phyloP scores from a whole-genome alignment of 225 moss, liverwort and hornwort genomes.

The Physcomitrium patens region DNA sequence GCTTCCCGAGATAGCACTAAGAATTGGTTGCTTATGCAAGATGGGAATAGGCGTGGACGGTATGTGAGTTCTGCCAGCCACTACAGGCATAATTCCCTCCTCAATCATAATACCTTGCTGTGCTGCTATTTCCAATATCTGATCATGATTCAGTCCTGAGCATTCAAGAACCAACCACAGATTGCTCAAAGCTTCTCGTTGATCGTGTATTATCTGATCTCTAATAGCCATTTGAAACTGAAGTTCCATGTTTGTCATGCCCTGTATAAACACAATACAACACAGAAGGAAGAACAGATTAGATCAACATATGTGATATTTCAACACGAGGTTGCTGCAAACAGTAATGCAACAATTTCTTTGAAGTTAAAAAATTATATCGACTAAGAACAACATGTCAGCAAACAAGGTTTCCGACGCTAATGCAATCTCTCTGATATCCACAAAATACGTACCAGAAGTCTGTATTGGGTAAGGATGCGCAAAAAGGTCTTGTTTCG shows the following conservation, averaged over 20 bases:
- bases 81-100: slow-evolving; percentile 66
- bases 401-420: not conserved
- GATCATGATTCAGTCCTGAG: slow-evolving; percentile 74
- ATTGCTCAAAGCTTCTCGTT: slow-evolving; percentile 79
- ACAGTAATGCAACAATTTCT: not conserved
- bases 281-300: slow-evolving; percentile 19
- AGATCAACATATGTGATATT: not conserved
- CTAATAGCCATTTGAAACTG: slow-evolving; percentile 88
- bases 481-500: slow-evolving; percentile 88
- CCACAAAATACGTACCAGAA: slow-evolving; percentile 42
- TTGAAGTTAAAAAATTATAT: too few species aligned
- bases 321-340: slow-evolving; percentile 12
- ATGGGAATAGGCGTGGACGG: slow-evolving; percentile 57
- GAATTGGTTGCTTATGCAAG: slow-evolving; percentile 64
- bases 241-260: slow-evolving; percentile 92
- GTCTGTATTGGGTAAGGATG: slow-evolving; percentile 76
- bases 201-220: slow-evolving; percentile 86
- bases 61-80: slow-evolving; percentile 58
- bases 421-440: not conserved
- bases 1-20: slow-evolving; percentile 38
- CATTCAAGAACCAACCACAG: slow-evolving; percentile 86
- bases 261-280: slow-evolving; percentile 43
- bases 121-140: slow-evolving; percentile 78
- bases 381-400: not conserved
- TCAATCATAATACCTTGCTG: slow-evolving; percentile 89